These are phyloP conservation scores for Ascochyta clinopodiicola DNA, from an alignment of 2,329 filamentous ascomycete species.

Conservation along the genomic window DNA sequence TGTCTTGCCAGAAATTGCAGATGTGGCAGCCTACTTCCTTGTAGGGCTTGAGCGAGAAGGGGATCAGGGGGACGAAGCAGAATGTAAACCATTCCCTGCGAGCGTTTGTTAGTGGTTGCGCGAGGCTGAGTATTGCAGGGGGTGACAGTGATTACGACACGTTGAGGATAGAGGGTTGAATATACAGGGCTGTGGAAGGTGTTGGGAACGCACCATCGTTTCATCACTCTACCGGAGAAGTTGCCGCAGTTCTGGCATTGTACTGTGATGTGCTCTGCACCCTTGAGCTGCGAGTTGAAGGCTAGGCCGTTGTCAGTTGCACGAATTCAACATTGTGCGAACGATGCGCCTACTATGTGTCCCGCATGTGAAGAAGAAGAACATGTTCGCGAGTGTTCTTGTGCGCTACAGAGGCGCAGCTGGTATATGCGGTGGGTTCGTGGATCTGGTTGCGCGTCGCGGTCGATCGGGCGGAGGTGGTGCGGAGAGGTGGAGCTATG, in stretches of 20 bases:
- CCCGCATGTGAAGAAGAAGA: conserved; percentile 60
- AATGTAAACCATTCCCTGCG: conserved; percentile 74
- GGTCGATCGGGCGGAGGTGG: conserved; percentile 10
- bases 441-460: not conserved
- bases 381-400: conserved; percentile 38
- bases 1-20: conserved; percentile 75
- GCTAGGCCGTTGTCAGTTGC: conserved; percentile 38
- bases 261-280: conserved; percentile 58
- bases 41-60: conserved; percentile 65
- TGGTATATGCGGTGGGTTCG: not conserved
- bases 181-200: not conserved
- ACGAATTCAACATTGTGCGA: not conserved
- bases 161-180: not conserved
- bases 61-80: conserved; percentile 77
- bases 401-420: conserved; percentile 1
- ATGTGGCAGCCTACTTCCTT: conserved; percentile 75
- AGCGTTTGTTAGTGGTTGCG: not conserved
- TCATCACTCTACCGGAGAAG: conserved; percentile 52
- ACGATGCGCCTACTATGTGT: conserved; percentile 52
- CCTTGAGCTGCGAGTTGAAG: conserved; percentile 54
- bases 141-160: not conserved
- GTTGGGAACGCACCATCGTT: conserved; percentile 51
- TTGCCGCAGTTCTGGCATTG: conserved; percentile 63
- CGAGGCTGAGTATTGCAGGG: not conserved
- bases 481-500: conserved; percentile 13